These are phyloP conservation scores for Suillus placidus DNA, from an alignment of 768 basidiomycete genomes.

Conservation along the genomic window DNA sequence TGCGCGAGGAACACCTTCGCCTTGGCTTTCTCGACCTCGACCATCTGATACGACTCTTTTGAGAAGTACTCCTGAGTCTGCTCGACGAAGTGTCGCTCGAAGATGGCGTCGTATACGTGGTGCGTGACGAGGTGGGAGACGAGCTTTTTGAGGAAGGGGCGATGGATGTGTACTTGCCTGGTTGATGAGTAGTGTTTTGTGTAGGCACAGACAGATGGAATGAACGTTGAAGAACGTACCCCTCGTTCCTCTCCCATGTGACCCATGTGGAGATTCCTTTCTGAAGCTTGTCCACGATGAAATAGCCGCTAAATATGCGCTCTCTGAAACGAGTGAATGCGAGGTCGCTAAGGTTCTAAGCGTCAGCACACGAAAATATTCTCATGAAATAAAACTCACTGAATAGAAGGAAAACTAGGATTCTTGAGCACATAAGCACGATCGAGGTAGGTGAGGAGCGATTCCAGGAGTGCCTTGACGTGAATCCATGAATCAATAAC, in stretches of 20 bases:
- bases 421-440: slow-evolving; percentile 57
- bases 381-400: slow-evolving; percentile 39
- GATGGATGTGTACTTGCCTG: slow-evolving; percentile 43
- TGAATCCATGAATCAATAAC: slow-evolving; percentile 8
- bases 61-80: slow-evolving; percentile 56
- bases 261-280: slow-evolving; percentile 54
- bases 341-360: slow-evolving; percentile 49
- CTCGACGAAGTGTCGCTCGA: slow-evolving; percentile 59
- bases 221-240: slow-evolving; percentile 24
- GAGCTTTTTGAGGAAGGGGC: slow-evolving; percentile 50
- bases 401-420: slow-evolving; percentile 42
- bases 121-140: slow-evolving; percentile 60
- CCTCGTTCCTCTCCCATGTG: slow-evolving; percentile 52
- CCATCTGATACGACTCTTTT: slow-evolving; percentile 47
- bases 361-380: background rate
- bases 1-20: slow-evolving; percentile 59
- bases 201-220: slow-evolving; percentile 8
- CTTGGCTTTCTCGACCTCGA: slow-evolving; percentile 33
- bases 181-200: background rate
- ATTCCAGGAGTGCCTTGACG: slow-evolving; percentile 56
- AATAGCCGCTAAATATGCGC: slow-evolving; percentile 51
- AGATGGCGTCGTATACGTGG: slow-evolving; percentile 53
- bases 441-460: slow-evolving; percentile 73
- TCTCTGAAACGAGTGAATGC: slow-evolving; percentile 56
- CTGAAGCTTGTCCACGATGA: slow-evolving; percentile 47